These are phyloP conservation scores for Backusella psychrophila DNA, from an alignment of 192 early-diverging fungal species.

Conservation along the genomic window DNA sequence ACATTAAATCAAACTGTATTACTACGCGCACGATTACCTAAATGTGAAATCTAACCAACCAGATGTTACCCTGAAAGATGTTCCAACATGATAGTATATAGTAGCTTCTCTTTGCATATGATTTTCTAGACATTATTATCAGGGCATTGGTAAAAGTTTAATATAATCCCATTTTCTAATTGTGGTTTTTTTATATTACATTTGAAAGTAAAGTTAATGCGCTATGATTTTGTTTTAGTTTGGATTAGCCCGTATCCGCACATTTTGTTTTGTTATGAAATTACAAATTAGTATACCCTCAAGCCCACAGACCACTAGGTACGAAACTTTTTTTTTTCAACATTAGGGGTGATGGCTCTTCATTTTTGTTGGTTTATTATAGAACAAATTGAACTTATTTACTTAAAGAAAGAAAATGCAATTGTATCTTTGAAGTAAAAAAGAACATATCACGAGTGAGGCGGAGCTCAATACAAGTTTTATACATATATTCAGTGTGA, in stretches of 20 bases:
- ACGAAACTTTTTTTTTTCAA: neutral
- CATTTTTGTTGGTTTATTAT: neutral
- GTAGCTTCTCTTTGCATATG: too few relatives aligned
- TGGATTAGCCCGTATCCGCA: too few relatives aligned
- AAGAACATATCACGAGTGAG: neutral
- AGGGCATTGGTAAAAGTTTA: too few relatives aligned
- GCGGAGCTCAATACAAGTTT: neutral
- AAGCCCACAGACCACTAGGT: neutral
- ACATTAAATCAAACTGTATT: fast-evolving
- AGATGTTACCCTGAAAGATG: too few relatives aligned
- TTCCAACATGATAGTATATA: too few relatives aligned
- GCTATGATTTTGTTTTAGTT: too few relatives aligned
- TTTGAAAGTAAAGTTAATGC: too few relatives aligned
- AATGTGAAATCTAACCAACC: too few relatives aligned
- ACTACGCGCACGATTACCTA: too few relatives aligned
- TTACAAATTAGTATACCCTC: neutral
- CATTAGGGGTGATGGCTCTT: neutral
- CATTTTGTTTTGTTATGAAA: neutral
- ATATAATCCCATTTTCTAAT: too few relatives aligned
- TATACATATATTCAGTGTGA: neutral
- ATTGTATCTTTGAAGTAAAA: neutral
- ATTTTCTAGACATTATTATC: too few relatives aligned
- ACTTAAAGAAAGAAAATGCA: neutral
- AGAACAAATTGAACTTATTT: neutral
- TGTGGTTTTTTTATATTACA: too few relatives aligned